Percentiles rank a stretch among this genome's conserved stretches.
Conservation (phyloP, 306 rosid genomes). For the Dryas octopetala region DNA sequence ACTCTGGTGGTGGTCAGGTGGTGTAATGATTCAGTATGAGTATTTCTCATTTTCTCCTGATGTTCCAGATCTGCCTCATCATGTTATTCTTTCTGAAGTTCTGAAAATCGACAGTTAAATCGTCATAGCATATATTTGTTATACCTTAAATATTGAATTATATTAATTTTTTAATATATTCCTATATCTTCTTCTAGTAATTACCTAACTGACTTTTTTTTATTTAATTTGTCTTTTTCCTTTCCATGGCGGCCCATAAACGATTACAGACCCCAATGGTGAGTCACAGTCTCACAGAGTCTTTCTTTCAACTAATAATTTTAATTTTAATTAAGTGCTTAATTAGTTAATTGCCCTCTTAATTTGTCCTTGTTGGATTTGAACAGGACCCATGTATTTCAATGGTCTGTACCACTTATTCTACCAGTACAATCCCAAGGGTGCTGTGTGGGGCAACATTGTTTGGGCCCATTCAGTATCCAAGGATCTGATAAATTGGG, state of each 20-base stretch:
- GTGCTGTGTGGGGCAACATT: conserved; percentile 92
- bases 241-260: conserved; percentile 19
- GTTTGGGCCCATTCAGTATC: conserved; percentile 95
- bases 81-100: neutral
- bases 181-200: too few relatives aligned
- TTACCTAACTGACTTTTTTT: conserved; percentile 10
- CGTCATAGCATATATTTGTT: neutral
- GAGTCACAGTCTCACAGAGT: conserved; percentile 10
- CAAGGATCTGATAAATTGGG: conserved; percentile 72
- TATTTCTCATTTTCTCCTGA: neutral
- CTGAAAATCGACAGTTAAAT: neutral
- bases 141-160: too few relatives aligned
- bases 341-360: neutral
- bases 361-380: neutral
- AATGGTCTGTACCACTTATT: conserved; percentile 76
- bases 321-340: too few relatives aligned
- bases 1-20: neutral
- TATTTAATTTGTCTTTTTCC: neutral
- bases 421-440: conserved; percentile 84
- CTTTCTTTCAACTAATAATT: neutral
- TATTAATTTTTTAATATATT: too few relatives aligned
- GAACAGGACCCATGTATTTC: conserved; percentile 73
- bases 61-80: neutral
- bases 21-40: neutral
- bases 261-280: conserved; percentile 80